Evolutionary conservation across 306 rosid species (phyloP).

Genomic region (Hippophae rhamnoides): DNA sequence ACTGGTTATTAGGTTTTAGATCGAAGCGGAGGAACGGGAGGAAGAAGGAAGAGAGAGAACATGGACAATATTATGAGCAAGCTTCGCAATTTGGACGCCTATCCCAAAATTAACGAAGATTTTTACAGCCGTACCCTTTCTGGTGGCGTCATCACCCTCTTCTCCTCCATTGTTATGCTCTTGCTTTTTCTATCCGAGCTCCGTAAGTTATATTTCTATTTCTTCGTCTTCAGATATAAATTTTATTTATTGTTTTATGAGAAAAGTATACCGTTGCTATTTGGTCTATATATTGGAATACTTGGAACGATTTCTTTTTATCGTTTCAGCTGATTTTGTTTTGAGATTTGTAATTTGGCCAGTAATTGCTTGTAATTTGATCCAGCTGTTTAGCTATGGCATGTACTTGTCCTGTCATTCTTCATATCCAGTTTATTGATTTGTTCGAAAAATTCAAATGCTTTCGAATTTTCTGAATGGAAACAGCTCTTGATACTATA

Average conservation of each 20-base stretch:
- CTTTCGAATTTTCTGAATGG: background rate
- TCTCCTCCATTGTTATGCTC: slow-evolving; percentile 58
- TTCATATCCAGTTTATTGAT: background rate
- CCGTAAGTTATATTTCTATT: slow-evolving; percentile 29
- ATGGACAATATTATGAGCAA: slow-evolving; percentile 50
- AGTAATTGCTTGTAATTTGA: background rate
- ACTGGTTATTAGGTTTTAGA: too few species aligned
- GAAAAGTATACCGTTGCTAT: too few species aligned
- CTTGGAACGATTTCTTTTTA: too few species aligned
- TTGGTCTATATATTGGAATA: too few species aligned
- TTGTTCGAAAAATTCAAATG: too few species aligned
- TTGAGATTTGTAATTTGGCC: background rate
- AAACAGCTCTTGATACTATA: background rate
- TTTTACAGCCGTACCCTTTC: slow-evolving; percentile 74
- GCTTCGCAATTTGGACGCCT: slow-evolving; percentile 89
- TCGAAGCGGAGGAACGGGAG: too few species aligned
- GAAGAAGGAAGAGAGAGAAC: background rate
- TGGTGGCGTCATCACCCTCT: slow-evolving; percentile 77
- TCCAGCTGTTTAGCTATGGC: slow-evolving; percentile 6
- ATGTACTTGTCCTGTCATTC: background rate
- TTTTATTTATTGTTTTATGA: too few species aligned
- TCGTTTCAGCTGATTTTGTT: background rate
- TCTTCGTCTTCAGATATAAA: too few species aligned
- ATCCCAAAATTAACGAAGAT: slow-evolving; percentile 93
- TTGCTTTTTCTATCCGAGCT: slow-evolving; percentile 81